phyloP scores from a whole-genome alignment of 2,329 filamentous ascomycete species.

The Phaeosphaeriaceae sp. region DNA sequence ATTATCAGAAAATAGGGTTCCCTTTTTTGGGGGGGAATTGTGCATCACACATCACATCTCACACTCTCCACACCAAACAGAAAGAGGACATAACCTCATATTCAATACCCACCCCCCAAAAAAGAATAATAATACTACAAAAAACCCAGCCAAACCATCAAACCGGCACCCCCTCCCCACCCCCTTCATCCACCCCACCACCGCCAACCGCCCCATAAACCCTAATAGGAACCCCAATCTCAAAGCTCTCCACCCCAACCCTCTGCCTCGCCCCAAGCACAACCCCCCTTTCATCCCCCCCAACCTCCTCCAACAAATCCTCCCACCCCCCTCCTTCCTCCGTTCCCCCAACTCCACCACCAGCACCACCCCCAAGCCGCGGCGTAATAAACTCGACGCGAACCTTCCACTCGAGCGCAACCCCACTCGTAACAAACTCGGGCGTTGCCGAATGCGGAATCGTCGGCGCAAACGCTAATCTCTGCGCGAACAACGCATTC shows the following conservation, averaged over 20 bases:
- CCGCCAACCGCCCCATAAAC: conserved; percentile 71
- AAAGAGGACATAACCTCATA: too few relatives aligned
- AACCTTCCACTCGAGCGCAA: conserved; percentile 87
- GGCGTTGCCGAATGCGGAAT: conserved; percentile 86
- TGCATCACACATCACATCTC: too few relatives aligned
- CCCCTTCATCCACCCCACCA: conserved; percentile 39
- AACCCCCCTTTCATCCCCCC: conserved; percentile 77
- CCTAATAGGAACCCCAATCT: conserved; percentile 81
- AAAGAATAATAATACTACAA: not conserved
- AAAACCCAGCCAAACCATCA: conserved; percentile 22
- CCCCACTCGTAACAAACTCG: conserved; percentile 87
- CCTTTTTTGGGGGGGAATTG: too few relatives aligned
- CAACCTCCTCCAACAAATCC: conserved; percentile 76
- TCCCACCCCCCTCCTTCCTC: conserved; percentile 35
- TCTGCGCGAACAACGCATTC: conserved; percentile 79
- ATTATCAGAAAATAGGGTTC: too few relatives aligned
- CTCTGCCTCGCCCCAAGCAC: conserved; percentile 80
- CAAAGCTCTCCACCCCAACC: conserved; percentile 85
- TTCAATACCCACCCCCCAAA: too few relatives aligned
- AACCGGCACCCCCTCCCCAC: conserved; percentile 42
- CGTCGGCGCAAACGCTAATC: conserved; percentile 79
- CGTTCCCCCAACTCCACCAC: too few relatives aligned
- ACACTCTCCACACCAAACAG: too few relatives aligned
- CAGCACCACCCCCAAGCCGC: conserved; percentile 52
- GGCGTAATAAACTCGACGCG: conserved; percentile 92